A percentile compares a stretch with the other conserved stretches of the same genome.
Evolutionary conservation across 345 rosid genomes (phyloP).

Genomic region (Chamaenerion angustifolium): DNA sequence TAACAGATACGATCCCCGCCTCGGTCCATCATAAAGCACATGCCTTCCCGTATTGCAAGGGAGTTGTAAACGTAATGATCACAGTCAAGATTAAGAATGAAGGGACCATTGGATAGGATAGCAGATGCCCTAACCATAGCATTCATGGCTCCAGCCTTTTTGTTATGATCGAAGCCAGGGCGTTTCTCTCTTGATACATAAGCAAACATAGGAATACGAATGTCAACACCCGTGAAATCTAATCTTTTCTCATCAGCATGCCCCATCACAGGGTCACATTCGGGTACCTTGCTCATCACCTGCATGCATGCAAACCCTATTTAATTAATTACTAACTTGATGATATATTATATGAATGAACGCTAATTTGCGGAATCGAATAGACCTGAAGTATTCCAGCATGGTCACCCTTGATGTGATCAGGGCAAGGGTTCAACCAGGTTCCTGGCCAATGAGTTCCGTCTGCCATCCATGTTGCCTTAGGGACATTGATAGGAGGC

Average conservation of each 20-base stretch:
- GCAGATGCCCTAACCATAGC: slow-evolving; percentile 93
- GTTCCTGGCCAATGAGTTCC: slow-evolving; percentile 99
- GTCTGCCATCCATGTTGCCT: slow-evolving; percentile 99
- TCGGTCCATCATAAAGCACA: slow-evolving; percentile 98
- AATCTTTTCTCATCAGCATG: slow-evolving; percentile 44
- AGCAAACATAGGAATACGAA: slow-evolving; percentile 72
- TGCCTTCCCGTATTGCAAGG: slow-evolving; percentile 67
- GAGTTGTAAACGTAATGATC: slow-evolving; percentile 79
- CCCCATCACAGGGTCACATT: slow-evolving; percentile 57
- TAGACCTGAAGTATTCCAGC: slow-evolving; percentile 67
- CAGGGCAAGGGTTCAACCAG: slow-evolving; percentile 47
- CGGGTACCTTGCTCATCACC: slow-evolving; percentile 82
- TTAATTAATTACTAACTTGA: too few relatives aligned
- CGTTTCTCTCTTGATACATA: slow-evolving; percentile 79
- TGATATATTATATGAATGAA: background rate
- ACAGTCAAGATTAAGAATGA: slow-evolving; percentile 76
- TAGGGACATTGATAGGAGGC: slow-evolving; percentile 30
- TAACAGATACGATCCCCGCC: slow-evolving; percentile 87
- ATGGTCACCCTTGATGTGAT: slow-evolving; percentile 81
- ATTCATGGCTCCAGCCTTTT: slow-evolving; percentile 95
- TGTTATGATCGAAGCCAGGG: slow-evolving; percentile 75
- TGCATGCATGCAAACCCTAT: too few relatives aligned
- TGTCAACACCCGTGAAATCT: slow-evolving; percentile 67
- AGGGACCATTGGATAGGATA: slow-evolving; percentile 69
- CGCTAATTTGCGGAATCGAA: background rate